Percentiles rank a stretch among this genome's conserved stretches.
These are phyloP conservation scores for Sporobolomyces pararoseus DNA, from an alignment of 768 basidiomycete species.

Conservation along the genomic window DNA sequence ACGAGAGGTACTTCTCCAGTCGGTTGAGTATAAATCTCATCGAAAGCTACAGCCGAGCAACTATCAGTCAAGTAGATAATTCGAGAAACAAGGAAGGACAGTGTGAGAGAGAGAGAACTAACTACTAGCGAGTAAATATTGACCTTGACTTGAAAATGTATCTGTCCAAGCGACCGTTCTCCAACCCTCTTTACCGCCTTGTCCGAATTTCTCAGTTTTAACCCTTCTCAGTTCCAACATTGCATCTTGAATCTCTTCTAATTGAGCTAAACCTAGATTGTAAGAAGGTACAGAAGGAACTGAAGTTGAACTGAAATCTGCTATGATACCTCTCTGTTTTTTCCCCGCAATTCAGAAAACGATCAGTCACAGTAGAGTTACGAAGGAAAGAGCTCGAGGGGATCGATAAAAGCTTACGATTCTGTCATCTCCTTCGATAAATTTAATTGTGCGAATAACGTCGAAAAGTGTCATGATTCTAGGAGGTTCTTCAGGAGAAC, in stretches of 20 bases:
- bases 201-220: slow-evolving; percentile 41
- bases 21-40: slow-evolving; percentile 45
- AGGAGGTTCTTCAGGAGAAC: slow-evolving; percentile 42
- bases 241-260: slow-evolving; percentile 46
- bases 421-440: slow-evolving; percentile 41
- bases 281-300: slow-evolving; percentile 36
- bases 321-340: slow-evolving; percentile 44
- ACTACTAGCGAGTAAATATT: slow-evolving; percentile 44
- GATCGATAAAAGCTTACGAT: slow-evolving; percentile 37
- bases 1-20: slow-evolving; percentile 44
- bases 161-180: slow-evolving; percentile 44
- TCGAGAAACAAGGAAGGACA: too few relatives aligned
- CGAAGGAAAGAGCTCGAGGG: neutral
- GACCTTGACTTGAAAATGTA: slow-evolving; percentile 43
- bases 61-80: neutral
- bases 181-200: slow-evolving; percentile 32
- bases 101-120: neutral
- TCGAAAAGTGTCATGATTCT: slow-evolving; percentile 45
- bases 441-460: slow-evolving; percentile 43
- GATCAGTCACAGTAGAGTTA: neutral
- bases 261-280: slow-evolving; percentile 44
- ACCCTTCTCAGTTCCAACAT: slow-evolving; percentile 39
- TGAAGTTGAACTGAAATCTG: slow-evolving; percentile 44
- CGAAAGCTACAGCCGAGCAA: slow-evolving; percentile 17
- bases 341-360: neutral